These are phyloP conservation scores for Marsdenia floribunda DNA, from an alignment of 257 asterid species.

Conservation along the genomic window DNA sequence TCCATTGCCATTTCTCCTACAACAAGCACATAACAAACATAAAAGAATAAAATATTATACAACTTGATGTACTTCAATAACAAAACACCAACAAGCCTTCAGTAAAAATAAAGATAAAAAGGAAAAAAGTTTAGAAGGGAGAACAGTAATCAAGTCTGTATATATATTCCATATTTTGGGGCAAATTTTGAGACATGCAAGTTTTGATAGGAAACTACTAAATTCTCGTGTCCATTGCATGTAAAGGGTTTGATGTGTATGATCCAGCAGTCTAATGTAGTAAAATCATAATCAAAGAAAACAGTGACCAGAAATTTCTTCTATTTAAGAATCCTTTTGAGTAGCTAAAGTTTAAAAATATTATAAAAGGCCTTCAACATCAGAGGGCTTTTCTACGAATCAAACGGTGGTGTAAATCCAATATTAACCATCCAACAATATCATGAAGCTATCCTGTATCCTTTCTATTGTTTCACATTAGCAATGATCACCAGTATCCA, in stretches of 20 bases:
- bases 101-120: not conserved
- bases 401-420: not conserved
- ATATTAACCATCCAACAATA: not conserved
- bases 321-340: not conserved
- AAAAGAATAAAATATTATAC: not conserved
- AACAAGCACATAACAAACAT: not conserved
- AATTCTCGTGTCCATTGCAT: not conserved
- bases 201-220: not conserved
- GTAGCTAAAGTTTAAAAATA: not conserved
- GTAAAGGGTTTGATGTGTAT: not conserved
- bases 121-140: not conserved
- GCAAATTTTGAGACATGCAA: not conserved
- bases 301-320: not conserved
- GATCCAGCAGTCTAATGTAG: not conserved
- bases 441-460: not conserved
- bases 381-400: not conserved
- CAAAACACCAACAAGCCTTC: not conserved
- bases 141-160: not conserved
- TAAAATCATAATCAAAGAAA: not conserved
- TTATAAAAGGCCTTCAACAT: not conserved
- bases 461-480: not conserved
- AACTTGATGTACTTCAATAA: not conserved
- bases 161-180: not conserved
- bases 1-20: constrained; percentile 68
- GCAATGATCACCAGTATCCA: not conserved